phyloP scores from a whole-genome alignment of 2,329 filamentous ascomycete genomes.

The Pseudonectria foliicola region DNA sequence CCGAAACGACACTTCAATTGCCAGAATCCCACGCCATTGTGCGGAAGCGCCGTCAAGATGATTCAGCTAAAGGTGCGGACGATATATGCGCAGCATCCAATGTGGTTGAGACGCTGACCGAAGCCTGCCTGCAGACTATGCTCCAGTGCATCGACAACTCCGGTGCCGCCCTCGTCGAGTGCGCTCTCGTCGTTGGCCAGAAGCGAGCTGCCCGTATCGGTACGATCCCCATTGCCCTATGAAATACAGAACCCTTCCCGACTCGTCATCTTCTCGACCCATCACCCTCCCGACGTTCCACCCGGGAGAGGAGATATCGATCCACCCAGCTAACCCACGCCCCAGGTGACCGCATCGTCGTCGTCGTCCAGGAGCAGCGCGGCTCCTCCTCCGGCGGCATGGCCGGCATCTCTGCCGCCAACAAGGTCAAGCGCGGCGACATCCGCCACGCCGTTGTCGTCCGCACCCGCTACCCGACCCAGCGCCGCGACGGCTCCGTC shows the following conservation, averaged over 20 bases:
- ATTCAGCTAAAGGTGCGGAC: conserved; percentile 74
- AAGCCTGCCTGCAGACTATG: conserved; percentile 68
- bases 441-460: conserved; percentile 95
- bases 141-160: conserved; percentile 99
- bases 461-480: conserved; percentile 79
- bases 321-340: conserved; percentile 2
- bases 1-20: conserved; percentile 13
- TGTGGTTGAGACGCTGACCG: conserved; percentile 8
- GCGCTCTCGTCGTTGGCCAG: conserved; percentile 85
- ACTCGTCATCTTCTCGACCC: neutral
- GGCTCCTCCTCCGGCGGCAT: conserved; percentile 65
- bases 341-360: conserved; percentile 88
- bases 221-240: conserved; percentile 36
- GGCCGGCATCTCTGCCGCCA: conserved; percentile 65
- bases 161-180: conserved; percentile 94
- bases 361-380: conserved; percentile 95
- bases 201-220: conserved; percentile 84
- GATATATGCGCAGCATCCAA: neutral
- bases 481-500: conserved; percentile 80
- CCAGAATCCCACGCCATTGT: conserved; percentile 12
- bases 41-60: conserved; percentile 51
- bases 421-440: conserved; percentile 93
- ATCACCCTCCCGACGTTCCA: no score
- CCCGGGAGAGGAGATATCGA: no score
- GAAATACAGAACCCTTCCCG: conserved; percentile 1